Evolutionary conservation across 2,329 filamentous ascomycete species (phyloP), one percentile per base, ranked within the genome.

Genomic region (Pestalotiopsis sp.): DNA sequence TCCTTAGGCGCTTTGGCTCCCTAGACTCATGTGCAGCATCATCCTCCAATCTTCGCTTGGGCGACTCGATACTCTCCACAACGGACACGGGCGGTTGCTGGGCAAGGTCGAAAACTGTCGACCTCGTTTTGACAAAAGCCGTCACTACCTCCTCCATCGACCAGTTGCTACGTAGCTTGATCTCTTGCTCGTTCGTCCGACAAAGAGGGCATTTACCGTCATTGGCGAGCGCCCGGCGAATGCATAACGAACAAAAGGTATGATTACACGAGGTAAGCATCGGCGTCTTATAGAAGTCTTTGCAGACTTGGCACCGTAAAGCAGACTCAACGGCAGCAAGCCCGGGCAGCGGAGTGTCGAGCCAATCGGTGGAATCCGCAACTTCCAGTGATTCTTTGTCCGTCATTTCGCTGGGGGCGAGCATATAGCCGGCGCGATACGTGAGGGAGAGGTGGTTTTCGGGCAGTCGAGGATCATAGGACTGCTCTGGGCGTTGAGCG

Each of bases 171-270:
- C 94, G 87, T 73, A 99, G 78, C 78, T 94, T 96, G 70, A 94
- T 87, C 78, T 95, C 94, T 78, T 98, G 94, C 73, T 97, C 94
- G 0, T 84, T 81, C 5, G 89, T 84, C 65, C 94, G 90, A 81
- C 96, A 99, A 1, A 94, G 85, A 0, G 96, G 96, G 75, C 96
- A 99, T 80, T 92, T 94, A 9, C 94, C 93, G 73, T 98, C 94
- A 39, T 89, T 87, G 2, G 91, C 91, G 0, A 99, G 86, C 70
- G 93, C 94, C 71, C 95, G 88, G 38, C 96, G 92, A 78, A 99
- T 98, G 80, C 96, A 99, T 67, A 97, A 84, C 6, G 95, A 98
- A 85, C 96, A 99, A 78, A 99, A 99, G 0, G 96, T 98, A 79
- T 99, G 96, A 67, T 90, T 92, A 82, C 96, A 99, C 1, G 93